Conservation (phyloP, 2,329 filamentous ascomycete species). For the Furcasterigmium furcatum region DNA sequence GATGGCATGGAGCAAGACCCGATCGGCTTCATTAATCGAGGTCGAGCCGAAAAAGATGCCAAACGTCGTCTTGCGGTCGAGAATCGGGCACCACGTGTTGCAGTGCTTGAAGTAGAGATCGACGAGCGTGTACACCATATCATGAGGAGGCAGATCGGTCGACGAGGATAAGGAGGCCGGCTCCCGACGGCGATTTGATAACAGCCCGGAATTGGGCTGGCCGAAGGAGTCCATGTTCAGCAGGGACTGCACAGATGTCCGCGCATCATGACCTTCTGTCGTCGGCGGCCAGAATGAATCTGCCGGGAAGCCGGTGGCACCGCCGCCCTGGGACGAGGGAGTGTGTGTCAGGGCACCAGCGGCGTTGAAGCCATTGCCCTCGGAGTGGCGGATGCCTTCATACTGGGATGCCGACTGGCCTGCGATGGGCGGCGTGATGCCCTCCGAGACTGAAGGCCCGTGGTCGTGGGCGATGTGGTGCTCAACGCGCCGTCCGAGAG, state of each 20-base stretch:
- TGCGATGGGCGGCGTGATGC: constrained; percentile 28
- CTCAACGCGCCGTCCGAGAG: constrained; percentile 36
- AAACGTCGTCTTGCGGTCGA: constrained; percentile 39
- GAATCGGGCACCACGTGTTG: constrained; percentile 54
- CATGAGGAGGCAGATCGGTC: constrained; percentile 54
- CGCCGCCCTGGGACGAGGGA: constrained; percentile 25
- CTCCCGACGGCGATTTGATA: constrained; percentile 11
- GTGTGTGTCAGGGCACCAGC: constrained; percentile 13
- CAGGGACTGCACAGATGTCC: constrained; percentile 15
- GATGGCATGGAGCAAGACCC: constrained; percentile 39
- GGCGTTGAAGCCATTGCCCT: constrained; percentile 15
- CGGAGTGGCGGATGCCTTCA: constrained; percentile 18
- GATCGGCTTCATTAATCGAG: constrained; percentile 32
- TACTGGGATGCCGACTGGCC: constrained; percentile 28
- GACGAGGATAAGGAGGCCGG: constrained; percentile 30
- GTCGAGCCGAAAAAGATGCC: constrained; percentile 36
- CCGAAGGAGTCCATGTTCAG: constrained; percentile 12
- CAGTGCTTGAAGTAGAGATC: constrained; percentile 63
- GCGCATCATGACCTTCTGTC: constrained; percentile 24
- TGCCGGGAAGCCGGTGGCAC: constrained; percentile 32
- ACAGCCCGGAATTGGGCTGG: neutral
- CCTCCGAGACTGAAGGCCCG: constrained; percentile 12
- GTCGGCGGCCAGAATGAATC: constrained; percentile 21
- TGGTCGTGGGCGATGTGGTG: constrained; percentile 35
- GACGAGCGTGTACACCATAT: constrained; percentile 56